Evolutionary conservation across 352 stramenopile species (phyloP), one percentile per base, ranked within the genome.

Genomic region (Phytophthora chlamydospora): DNA sequence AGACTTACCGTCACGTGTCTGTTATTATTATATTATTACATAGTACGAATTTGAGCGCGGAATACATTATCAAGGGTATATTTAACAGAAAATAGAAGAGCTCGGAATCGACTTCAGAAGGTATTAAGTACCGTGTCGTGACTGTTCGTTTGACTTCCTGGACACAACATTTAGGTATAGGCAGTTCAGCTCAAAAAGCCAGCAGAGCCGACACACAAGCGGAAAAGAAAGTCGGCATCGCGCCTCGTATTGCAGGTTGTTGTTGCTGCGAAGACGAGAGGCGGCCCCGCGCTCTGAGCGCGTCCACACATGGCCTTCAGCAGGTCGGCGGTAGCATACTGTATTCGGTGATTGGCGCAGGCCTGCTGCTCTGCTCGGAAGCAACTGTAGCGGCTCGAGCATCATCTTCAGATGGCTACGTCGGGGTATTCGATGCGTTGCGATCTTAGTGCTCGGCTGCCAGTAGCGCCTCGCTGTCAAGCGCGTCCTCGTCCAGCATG

Each of bases 381-480:
- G 24, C 24, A 29, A 6, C 24, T 6, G 4, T 6, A 29, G 24
- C 24, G 6, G 21, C 21, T 24, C n/a, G n/a, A n/a, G n/a, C n/a
- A n/a, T n/a, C 21, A 24, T 24, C 21, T 24, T 29, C 27, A 31
- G 27, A 31, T 31, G 27, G 27, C 27, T 31, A 31, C 27, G 32
- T 33, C 10, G 2, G n/a, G 42, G 27, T 21, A 40, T 40, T 10
- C 21, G 14, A 21, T 29, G 11, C 17, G 52, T 31, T 39, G 21
- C 12, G 43, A 36, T 33, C 27, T 70, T 71, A 89, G 50, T 86
- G 75, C 60, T 92, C 80, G 21, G 77, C 63, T 9, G 73, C 57
- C 16, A 90, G 68, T 49, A 92, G 62, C 41, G 77, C 74, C 63
- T 90, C 76, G 6, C 57, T 75, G 66, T 89, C 80, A 11, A 78